Conservation (phyloP, 2,329 filamentous ascomycete genomes). For the Venturia asperata region DNA sequence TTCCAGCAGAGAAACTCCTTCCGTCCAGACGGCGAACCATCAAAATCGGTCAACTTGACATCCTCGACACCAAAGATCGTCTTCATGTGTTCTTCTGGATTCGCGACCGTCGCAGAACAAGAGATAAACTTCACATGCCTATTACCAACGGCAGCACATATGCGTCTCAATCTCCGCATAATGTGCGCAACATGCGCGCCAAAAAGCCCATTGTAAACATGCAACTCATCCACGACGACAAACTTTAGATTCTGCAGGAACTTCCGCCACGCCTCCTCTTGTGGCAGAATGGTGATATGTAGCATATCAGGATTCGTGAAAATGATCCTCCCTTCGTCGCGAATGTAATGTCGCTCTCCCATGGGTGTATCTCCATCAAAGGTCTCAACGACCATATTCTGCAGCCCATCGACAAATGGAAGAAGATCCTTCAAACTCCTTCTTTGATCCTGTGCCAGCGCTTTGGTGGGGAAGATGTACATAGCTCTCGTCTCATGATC, state of each 20-base stretch:
- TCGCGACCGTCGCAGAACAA: constrained; percentile 92
- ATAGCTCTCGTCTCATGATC: constrained; percentile 74
- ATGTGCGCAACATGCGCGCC: constrained; percentile 92
- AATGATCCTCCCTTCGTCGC: constrained; percentile 84
- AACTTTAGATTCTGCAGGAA: constrained; percentile 86
- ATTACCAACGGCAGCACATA: constrained; percentile 89
- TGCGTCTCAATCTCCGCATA: constrained; percentile 78
- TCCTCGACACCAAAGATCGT: constrained; percentile 86
- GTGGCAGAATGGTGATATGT: constrained; percentile 85
- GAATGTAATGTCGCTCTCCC: constrained; percentile 66
- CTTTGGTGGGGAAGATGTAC: constrained; percentile 98
- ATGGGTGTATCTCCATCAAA: constrained; percentile 95
- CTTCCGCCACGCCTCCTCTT: constrained; percentile 80
- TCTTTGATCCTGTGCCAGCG: constrained; percentile 87
- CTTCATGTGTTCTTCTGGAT: constrained; percentile 84
- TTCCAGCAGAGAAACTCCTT: constrained; percentile 99
- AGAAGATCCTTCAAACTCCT: constrained; percentile 81
- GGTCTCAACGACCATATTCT: constrained; percentile 75
- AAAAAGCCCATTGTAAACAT: constrained; percentile 93
- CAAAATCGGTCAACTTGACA: constrained; percentile 76
- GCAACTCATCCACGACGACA: constrained; percentile 78
- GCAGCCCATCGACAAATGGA: constrained; percentile 68
- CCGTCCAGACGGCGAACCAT: constrained; percentile 83
- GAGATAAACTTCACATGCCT: constrained; percentile 80
- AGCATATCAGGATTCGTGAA: constrained; percentile 99